These are phyloP conservation scores for Argentina anserina DNA, from an alignment of 306 rosid genomes.

Conservation along the genomic window DNA sequence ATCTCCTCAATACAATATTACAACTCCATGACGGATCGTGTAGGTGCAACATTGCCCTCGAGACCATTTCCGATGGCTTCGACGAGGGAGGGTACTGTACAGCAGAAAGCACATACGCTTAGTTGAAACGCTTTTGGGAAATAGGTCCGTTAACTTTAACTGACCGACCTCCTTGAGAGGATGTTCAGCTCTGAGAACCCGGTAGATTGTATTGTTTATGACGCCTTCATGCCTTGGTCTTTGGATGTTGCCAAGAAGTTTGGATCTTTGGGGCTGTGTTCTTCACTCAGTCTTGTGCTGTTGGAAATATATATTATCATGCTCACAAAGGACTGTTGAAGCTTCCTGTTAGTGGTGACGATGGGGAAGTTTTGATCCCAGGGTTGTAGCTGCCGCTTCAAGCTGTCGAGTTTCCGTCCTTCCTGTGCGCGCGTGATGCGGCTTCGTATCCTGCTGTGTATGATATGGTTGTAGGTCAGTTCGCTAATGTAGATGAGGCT, in stretches of 20 bases:
- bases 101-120: conserved; percentile 13
- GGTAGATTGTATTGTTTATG: conserved; percentile 27
- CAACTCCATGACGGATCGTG: not conserved
- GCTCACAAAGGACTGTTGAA: not conserved
- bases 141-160: conserved; percentile 25
- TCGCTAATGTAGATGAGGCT: conserved; percentile 36
- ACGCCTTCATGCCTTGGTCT: conserved; percentile 25
- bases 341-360: conserved; percentile 10
- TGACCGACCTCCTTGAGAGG: not conserved
- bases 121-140: conserved; percentile 25
- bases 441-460: conserved; percentile 44
- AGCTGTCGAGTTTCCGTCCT: conserved; percentile 46
- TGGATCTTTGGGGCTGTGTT: conserved; percentile 18
- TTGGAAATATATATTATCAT: conserved; percentile 14
- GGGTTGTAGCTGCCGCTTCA: conserved; percentile 47
- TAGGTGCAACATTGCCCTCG: not conserved
- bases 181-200: conserved; percentile 1
- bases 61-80: conserved; percentile 47
- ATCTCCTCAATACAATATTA: not conserved
- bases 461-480: conserved; percentile 44
- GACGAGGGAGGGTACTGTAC: conserved; percentile 11
- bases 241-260: conserved; percentile 18
- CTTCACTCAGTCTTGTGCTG: conserved; percentile 34
- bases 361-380: conserved; percentile 24
- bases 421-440: conserved; percentile 14